These are phyloP conservation scores for Chytriomyces hyalinus DNA, from an alignment of 192 early-diverging fungal genomes.

Conservation along the genomic window DNA sequence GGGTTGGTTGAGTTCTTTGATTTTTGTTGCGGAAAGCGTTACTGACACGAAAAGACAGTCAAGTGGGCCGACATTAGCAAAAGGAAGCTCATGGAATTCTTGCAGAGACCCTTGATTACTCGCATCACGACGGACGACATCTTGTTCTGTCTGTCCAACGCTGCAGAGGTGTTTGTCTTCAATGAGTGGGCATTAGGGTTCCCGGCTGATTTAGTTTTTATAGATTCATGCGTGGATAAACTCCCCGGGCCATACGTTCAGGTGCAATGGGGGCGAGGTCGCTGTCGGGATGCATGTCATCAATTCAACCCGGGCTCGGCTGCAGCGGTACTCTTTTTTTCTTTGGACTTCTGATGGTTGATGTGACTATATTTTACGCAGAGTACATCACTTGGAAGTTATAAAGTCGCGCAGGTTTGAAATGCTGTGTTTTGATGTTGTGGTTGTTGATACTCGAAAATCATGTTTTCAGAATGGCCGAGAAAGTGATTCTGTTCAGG, in stretches of 20 bases:
- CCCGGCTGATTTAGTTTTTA: neutral
- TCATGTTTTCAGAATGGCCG: neutral
- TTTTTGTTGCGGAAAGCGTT: neutral
- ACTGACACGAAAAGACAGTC: slow-evolving; percentile 5
- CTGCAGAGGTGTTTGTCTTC: slow-evolving; percentile 12
- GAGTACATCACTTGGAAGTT: slow-evolving; percentile 8
- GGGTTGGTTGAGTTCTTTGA: neutral
- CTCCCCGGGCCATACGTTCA: slow-evolving; percentile 3
- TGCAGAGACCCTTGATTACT: slow-evolving; percentile 19
- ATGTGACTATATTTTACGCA: neutral
- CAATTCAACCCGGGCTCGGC: neutral
- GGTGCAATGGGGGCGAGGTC: slow-evolving; percentile 20
- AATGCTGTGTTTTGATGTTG: neutral
- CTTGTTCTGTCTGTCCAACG: slow-evolving; percentile 16
- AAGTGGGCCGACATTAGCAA: slow-evolving; percentile 27
- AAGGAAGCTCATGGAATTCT: neutral
- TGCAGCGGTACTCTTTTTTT: slow-evolving; percentile 7
- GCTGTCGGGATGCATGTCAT: neutral
- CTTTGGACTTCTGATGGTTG: neutral
- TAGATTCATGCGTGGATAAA: slow-evolving; percentile 4
- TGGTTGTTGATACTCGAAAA: neutral
- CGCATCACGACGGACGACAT: slow-evolving; percentile 8
- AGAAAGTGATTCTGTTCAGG: neutral
- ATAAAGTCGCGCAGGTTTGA: neutral
- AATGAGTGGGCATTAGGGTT: neutral